Evolutionary conservation across 225 moss, liverwort and hornwort species (phyloP).

Genomic region (Sphagnum tenellum): DNA sequence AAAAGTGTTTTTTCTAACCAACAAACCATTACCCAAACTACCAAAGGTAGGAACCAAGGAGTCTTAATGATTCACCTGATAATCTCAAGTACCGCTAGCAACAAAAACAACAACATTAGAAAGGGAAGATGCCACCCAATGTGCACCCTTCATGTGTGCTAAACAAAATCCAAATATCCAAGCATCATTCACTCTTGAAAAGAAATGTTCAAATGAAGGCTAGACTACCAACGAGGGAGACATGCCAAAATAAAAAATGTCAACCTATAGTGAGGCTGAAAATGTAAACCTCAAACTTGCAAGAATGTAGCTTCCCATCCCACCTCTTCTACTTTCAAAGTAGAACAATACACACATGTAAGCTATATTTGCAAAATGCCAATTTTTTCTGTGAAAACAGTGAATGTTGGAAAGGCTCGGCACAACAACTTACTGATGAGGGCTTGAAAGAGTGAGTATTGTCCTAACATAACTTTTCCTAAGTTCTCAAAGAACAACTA

Average conservation of each 20-base stretch:
- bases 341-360: too few species aligned
- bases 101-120: conserved; percentile 85
- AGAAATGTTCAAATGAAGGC: conserved; percentile 90
- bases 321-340: neutral
- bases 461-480: conserved; percentile 76
- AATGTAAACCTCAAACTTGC: neutral
- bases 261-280: neutral
- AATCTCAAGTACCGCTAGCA: conserved; percentile 90
- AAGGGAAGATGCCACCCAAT: conserved; percentile 49
- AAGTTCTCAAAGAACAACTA: conserved; percentile 80
- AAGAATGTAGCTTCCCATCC: neutral
- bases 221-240: conserved; percentile 88
- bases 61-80: conserved; percentile 50
- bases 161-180: conserved; percentile 73
- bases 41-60: conserved; percentile 1
- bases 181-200: conserved; percentile 81
- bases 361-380: neutral
- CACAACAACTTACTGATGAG: conserved; percentile 60
- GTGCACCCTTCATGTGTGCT: conserved; percentile 33
- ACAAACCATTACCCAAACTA: too few species aligned
- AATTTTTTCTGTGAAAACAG: neutral
- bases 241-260: conserved; percentile 21
- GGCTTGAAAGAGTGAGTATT: conserved; percentile 86
- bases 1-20: too few species aligned
- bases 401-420: conserved; percentile 1